Evolutionary conservation across 164 flowering plant genomes (phyloP), one percentile per base, ranked within the genome.

Genomic region (Pachysandra terminalis): DNA sequence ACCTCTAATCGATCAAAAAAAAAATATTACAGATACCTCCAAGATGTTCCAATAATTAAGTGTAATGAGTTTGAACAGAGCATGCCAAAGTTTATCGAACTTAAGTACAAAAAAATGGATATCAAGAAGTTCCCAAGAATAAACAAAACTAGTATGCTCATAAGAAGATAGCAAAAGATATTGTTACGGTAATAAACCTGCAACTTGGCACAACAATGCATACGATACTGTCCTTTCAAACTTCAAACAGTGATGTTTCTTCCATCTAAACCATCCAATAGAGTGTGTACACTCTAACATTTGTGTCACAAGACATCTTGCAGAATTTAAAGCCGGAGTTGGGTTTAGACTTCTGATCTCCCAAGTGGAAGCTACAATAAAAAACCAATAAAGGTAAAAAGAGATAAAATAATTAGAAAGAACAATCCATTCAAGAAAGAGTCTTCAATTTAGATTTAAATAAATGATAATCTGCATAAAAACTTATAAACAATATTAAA

Each of bases 301-400:
- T 70, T 82, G 97, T 10, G 96, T 86, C 61, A 92, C 87, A 57
- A 90, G 85, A 80, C 90, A 92, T 76, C 73, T 89, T 59, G 85
- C 65, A 63, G 75, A 32, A 69, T 65, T 76, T 77, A 85, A 71
- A 70, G 76, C 81, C 61, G 81, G 68, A 19, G 82, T 57, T 56
- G 83, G 53, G 64, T 78, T 79, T 41, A 95, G 69, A 68, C 71
- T 72, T 79, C 86, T 89, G 16, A 95, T 89, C 78, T 95, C 99
- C 99, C 99, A 95, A 22, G 92, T 84, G 21, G 97, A 90, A 76
- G 96, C 98, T 94, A 67, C 80, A 84, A 51, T 15, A n/a, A 56
- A 74, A 67, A 61, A 68, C 54, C 52, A 21, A 56, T 40, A 35
- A 24, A 41, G 45, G 27, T 40, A 21, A 55, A 65, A 19, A 35